These are phyloP conservation scores for Talaromyces stipitatus DNA, from an alignment of 495 filamentous ascomycete genomes.

Conservation along the genomic window DNA sequence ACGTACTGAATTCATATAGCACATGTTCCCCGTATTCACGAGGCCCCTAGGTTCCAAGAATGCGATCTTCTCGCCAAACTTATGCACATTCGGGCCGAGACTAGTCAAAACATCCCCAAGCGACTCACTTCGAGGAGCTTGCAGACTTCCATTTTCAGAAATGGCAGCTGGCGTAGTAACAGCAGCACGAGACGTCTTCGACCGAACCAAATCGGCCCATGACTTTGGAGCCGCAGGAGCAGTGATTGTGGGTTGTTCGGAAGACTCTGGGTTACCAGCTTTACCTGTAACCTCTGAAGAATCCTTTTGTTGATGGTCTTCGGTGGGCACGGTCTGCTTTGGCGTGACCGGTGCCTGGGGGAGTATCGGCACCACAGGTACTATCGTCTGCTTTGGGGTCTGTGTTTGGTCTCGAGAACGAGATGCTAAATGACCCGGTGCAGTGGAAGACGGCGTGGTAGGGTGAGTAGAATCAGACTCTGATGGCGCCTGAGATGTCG, in stretches of 20 bases:
- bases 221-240: slow-evolving; percentile 51
- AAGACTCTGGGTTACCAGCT: slow-evolving; percentile 12
- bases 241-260: slow-evolving; percentile 27
- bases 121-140: slow-evolving; percentile 49
- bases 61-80: slow-evolving; percentile 54
- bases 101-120: slow-evolving; percentile 64
- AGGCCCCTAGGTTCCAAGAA: slow-evolving; percentile 93
- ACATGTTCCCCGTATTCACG: slow-evolving; percentile 98
- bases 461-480: slow-evolving; percentile 61
- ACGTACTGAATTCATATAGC: slow-evolving; percentile 98
- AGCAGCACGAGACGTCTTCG: slow-evolving; percentile 29
- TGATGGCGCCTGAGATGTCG: slow-evolving; percentile 57
- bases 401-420: slow-evolving; percentile 28
- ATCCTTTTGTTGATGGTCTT: slow-evolving; percentile 13
- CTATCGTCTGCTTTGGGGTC: slow-evolving; percentile 39
- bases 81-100: slow-evolving; percentile 52
- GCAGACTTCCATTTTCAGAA: slow-evolving; percentile 37
- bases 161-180: slow-evolving; percentile 16
- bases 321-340: slow-evolving; percentile 22
- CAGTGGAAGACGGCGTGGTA: slow-evolving; percentile 58
- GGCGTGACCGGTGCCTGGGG: slow-evolving; percentile 45
- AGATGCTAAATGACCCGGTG: slow-evolving; percentile 17
- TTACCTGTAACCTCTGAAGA: slow-evolving; percentile 10
- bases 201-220: slow-evolving; percentile 69
- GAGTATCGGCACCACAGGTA: slow-evolving; percentile 62